Evolutionary conservation across 805 yeast genomes (phyloP).

Genomic region (Metschnikowia peoriensis): DNA sequence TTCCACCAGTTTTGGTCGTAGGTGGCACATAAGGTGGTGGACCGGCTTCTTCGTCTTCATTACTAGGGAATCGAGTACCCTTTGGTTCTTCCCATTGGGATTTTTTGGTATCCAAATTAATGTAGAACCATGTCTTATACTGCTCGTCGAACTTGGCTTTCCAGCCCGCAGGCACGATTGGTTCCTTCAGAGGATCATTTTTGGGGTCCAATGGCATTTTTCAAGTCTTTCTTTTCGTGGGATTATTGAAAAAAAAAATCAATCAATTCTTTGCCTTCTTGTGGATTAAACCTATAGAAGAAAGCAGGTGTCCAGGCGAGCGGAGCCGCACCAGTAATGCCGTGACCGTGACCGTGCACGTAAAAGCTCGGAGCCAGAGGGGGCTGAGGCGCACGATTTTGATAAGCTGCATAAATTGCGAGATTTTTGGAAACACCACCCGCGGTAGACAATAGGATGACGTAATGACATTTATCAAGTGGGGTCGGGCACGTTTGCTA

Average conservation of each 20-base stretch:
- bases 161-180: slow-evolving; percentile 68
- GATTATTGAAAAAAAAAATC: too few species aligned
- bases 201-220: slow-evolving; percentile 12
- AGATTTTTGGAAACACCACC: background rate
- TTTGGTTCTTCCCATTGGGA: slow-evolving; percentile 91
- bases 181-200: slow-evolving; percentile 35
- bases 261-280: background rate
- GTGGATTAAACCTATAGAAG: background rate
- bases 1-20: too few species aligned
- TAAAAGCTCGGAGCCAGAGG: background rate
- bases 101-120: slow-evolving; percentile 63
- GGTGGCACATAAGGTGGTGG: slow-evolving; percentile 45
- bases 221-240: too few species aligned
- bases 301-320: background rate
- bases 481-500: background rate
- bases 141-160: slow-evolving; percentile 68
- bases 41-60: slow-evolving; percentile 24
- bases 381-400: background rate
- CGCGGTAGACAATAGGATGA: background rate
- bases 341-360: background rate
- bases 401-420: background rate
- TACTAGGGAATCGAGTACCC: slow-evolving; percentile 46
- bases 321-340: background rate
- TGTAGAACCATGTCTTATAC: slow-evolving; percentile 76
- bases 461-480: background rate